phyloP scores from a whole-genome alignment of 352 stramenopile species.

The Phytophthora aleatoria region DNA sequence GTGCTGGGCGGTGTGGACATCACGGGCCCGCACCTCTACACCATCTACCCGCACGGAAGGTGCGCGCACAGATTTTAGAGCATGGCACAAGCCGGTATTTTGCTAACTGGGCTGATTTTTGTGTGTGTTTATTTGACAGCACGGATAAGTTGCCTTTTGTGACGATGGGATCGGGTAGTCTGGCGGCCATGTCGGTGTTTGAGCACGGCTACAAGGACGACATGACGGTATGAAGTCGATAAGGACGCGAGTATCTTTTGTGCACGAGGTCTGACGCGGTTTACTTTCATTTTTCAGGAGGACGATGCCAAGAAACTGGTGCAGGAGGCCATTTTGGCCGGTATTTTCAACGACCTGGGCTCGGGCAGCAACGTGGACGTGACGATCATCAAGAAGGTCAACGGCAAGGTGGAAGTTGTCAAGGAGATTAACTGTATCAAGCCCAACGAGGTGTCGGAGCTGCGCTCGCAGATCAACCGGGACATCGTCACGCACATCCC shows the following conservation, averaged over 20 bases:
- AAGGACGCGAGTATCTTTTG: background rate
- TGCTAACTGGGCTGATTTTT: constrained; percentile 1
- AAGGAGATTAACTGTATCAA: constrained; percentile 94
- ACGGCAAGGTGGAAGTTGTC: constrained; percentile 82
- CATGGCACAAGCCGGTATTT: background rate
- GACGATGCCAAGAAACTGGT: constrained; percentile 96
- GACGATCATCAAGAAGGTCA: constrained; percentile 93
- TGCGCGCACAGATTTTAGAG: constrained; percentile 1
- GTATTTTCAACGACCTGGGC: constrained; percentile 99
- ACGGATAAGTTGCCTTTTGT: constrained; percentile 98
- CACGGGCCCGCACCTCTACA: constrained; percentile 96
- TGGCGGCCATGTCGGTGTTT: constrained; percentile 99
- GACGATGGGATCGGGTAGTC: constrained; percentile 97
- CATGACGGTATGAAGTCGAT: constrained; percentile 70
- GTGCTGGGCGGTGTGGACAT: constrained; percentile 98
- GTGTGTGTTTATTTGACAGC: constrained; percentile 29
- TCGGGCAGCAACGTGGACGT: constrained; percentile 97
- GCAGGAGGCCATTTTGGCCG: constrained; percentile 95
- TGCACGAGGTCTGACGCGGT: background rate
- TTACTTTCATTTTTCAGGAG: constrained; percentile 57
- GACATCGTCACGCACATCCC: constrained; percentile 84
- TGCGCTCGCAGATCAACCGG: constrained; percentile 89
- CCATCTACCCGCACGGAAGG: constrained; percentile 97
- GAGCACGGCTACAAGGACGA: constrained; percentile 95
- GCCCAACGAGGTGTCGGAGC: constrained; percentile 90